A percentile compares a stretch with the other conserved stretches of the same genome.
Evolutionary conservation across 1,139 yeast species (phyloP).

Genomic region (Hansenula lynferdii): DNA sequence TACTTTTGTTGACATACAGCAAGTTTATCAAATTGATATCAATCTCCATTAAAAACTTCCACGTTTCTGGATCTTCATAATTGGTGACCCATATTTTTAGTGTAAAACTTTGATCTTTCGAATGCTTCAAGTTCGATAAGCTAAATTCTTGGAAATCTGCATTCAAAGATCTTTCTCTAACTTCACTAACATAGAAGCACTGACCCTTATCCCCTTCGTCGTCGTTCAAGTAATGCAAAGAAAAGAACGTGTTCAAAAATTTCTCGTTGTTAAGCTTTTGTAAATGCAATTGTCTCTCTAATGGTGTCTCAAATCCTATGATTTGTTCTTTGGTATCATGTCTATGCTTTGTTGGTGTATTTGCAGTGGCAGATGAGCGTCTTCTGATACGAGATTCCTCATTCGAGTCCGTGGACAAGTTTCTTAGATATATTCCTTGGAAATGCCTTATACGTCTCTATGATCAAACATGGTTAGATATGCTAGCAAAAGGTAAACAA

Average conservation of each 20-base stretch:
- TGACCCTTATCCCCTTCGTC: constrained; percentile 12
- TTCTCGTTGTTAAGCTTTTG: constrained; percentile 25
- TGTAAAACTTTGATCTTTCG: constrained; percentile 8
- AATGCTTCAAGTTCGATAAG: constrained; percentile 5
- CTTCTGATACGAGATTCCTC: not conserved
- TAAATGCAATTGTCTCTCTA: constrained; percentile 25
- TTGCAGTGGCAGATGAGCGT: constrained; percentile 16
- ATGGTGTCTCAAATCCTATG: constrained; percentile 19
- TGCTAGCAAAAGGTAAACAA: not conserved
- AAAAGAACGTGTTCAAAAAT: constrained; percentile 32
- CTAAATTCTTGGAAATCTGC: constrained; percentile 32
- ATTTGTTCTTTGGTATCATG: constrained; percentile 14
- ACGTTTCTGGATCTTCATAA: constrained; percentile 14
- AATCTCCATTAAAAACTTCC: constrained; percentile 23
- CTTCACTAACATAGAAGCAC: constrained; percentile 39
- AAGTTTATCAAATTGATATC: constrained; percentile 25
- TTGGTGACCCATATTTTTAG: constrained; percentile 23
- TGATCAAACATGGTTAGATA: not conserved
- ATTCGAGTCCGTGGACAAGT: constrained; percentile 12
- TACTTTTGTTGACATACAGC: constrained; percentile 25
- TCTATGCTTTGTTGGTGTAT: constrained; percentile 6
- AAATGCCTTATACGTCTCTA: constrained; percentile 23
- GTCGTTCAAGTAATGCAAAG: constrained; percentile 26
- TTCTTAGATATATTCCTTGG: constrained; percentile 16
- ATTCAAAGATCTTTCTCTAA: constrained; percentile 26